phyloP scores from a whole-genome alignment of 2,329 filamentous ascomycete species.

The Teratosphaeria gauchensis region DNA sequence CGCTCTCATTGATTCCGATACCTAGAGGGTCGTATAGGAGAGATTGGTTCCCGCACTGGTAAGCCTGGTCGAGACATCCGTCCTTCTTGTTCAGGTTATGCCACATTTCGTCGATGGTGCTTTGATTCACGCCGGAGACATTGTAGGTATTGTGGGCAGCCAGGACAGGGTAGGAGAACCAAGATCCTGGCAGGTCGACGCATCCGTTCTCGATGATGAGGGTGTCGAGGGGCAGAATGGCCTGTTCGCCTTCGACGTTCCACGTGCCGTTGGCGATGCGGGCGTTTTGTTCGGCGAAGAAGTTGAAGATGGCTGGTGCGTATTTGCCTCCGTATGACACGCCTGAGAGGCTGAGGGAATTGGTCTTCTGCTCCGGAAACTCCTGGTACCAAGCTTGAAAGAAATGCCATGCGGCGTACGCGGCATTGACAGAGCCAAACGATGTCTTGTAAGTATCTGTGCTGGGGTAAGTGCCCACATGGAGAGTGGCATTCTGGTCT shows the following conservation, averaged over 20 bases:
- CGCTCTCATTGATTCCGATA: slow-evolving; percentile 28
- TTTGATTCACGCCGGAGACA: slow-evolving; percentile 38
- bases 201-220: slow-evolving; percentile 50
- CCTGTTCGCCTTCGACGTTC: slow-evolving; percentile 29
- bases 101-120: slow-evolving; percentile 37
- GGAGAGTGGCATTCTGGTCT: slow-evolving; percentile 43
- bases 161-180: slow-evolving; percentile 25
- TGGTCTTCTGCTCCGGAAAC: slow-evolving; percentile 27
- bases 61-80: slow-evolving; percentile 46
- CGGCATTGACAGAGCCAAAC: slow-evolving; percentile 36
- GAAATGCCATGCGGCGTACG: slow-evolving; percentile 51
- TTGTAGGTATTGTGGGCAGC: slow-evolving; percentile 52
- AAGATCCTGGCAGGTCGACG: slow-evolving; percentile 42
- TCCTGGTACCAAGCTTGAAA: slow-evolving; percentile 43
- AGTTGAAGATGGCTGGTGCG: slow-evolving; percentile 43
- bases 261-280: slow-evolving; percentile 40
- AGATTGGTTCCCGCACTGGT: slow-evolving; percentile 40
- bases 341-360: slow-evolving; percentile 56
- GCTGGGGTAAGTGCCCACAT: slow-evolving; percentile 44
- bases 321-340: slow-evolving; percentile 42
- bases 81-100: slow-evolving; percentile 34
- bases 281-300: slow-evolving; percentile 49
- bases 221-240: slow-evolving; percentile 35
- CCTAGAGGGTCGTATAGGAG: slow-evolving; percentile 41
- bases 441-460: slow-evolving; percentile 35